Base-by-base conservation (phyloP, 1,284 basidiomycete species). In the Malassezia slooffiae region DNA sequence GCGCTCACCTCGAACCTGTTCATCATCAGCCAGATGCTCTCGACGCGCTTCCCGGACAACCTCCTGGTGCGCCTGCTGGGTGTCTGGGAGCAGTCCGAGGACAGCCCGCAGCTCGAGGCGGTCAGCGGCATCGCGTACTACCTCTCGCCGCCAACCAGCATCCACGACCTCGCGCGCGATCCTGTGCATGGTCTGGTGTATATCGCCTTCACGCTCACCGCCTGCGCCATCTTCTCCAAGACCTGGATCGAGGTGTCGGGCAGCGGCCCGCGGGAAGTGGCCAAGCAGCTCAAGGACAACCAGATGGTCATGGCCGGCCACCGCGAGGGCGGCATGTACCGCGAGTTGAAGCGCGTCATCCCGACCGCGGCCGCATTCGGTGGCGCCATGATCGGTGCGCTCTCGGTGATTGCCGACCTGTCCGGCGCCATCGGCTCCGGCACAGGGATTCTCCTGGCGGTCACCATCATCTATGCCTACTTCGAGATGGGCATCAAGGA, bases 171-270 rank as follows among this genome's bases (percentile, higher is more conserved):
- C 7, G 74, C 95, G 47, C 73, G 83, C 40, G 91, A 97, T 72
- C 91, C 91, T 3, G 80, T 96, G 65, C 93, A 97, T 75, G 91
- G 87, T 0, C 75, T 79, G 27, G 75, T 95, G 61, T 95, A 97
- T 74, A 81, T 96, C 66, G 74, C 79, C 5, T 96, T 96, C 74
- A 93, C 91, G 73, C 76, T 91, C 50, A 81, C 83, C 24, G 87
- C 88, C 11, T 97, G 91, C 69, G 91, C 91, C 11, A 76, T 96
- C 59, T 96, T 97, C 77, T 90, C 85, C 70, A 96, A 96, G 78
- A 93, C 91, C 4, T 97, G 91, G 91, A 96, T 97, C 63, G 91
- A 96, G 67, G 88, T 96, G 28, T 95, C 88, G 2, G 91, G 91
- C 26, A 85, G 82, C 44, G 89, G 91, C 13, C 91, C 91, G 13